These are phyloP conservation scores for Cryphonectria parasitica DNA, from an alignment of 2,329 filamentous ascomycete genomes.

Conservation along the genomic window DNA sequence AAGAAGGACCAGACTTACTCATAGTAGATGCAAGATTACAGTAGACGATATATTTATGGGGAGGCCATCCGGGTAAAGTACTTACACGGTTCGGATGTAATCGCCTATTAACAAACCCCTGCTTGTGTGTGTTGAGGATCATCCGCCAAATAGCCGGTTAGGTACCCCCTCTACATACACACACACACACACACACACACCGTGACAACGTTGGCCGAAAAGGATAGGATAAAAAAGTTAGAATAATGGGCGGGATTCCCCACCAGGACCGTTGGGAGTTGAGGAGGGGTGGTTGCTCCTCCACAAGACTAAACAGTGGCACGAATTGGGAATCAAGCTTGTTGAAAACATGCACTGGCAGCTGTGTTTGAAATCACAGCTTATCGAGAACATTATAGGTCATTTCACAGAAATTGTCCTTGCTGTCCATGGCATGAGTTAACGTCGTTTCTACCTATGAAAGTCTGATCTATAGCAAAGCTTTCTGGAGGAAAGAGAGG, in stretches of 20 bases:
- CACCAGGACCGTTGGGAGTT: neutral
- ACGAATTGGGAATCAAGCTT: too few relatives aligned
- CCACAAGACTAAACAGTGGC: too few relatives aligned
- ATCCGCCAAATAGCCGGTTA: neutral
- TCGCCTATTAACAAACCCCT: neutral
- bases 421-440: neutral
- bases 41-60: neutral
- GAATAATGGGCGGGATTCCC: neutral
- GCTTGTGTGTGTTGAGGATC: neutral
- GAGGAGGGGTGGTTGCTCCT: too few relatives aligned
- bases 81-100: neutral
- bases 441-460: neutral
- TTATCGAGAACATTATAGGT: neutral
- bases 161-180: neutral
- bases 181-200: neutral
- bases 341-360: too few relatives aligned
- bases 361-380: neutral
- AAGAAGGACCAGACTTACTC: too few relatives aligned
- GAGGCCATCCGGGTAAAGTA: slow-evolving; percentile 1
- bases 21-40: too few relatives aligned
- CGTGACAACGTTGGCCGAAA: neutral
- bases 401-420: neutral
- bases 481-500: too few relatives aligned
- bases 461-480: neutral
- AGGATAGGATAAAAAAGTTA: neutral